Conservation (phyloP, 1,139 yeast genomes). For the Saccharomyces hybrid region DNA sequence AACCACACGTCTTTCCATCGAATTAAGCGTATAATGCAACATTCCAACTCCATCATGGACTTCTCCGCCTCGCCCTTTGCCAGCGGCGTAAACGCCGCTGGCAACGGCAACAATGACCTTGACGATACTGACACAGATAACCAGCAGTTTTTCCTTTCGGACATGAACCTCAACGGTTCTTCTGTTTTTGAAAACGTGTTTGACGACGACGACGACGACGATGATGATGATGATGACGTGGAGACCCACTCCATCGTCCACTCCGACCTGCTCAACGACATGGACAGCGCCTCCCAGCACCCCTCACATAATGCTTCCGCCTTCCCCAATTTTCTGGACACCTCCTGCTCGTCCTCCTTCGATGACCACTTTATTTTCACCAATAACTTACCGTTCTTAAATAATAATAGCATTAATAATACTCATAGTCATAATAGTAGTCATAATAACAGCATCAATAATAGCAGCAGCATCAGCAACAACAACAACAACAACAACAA, state of each 20-base stretch:
- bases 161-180: not conserved
- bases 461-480: not conserved
- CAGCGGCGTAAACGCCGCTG: not conserved
- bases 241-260: not conserved
- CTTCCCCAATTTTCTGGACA: not conserved
- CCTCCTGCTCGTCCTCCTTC: not conserved
- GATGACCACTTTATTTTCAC: constrained; percentile 1
- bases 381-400: not conserved
- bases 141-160: not conserved
- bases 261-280: not conserved
- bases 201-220: not conserved
- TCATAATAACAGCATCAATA: not conserved
- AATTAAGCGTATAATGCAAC: not conserved
- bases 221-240: not conserved
- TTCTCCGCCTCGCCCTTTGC: not conserved
- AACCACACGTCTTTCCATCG: not conserved
- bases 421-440: not conserved
- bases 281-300: not conserved
- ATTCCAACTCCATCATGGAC: not conserved
- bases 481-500: not conserved
- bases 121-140: not conserved
- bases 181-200: not conserved
- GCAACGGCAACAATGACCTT: not conserved
- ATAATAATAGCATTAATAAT: not conserved
- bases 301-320: not conserved